Percentiles rank a stretch among this genome's conserved stretches.
phyloP scores from a whole-genome alignment of 306 rosid genomes.

The Sicyos edulis region DNA sequence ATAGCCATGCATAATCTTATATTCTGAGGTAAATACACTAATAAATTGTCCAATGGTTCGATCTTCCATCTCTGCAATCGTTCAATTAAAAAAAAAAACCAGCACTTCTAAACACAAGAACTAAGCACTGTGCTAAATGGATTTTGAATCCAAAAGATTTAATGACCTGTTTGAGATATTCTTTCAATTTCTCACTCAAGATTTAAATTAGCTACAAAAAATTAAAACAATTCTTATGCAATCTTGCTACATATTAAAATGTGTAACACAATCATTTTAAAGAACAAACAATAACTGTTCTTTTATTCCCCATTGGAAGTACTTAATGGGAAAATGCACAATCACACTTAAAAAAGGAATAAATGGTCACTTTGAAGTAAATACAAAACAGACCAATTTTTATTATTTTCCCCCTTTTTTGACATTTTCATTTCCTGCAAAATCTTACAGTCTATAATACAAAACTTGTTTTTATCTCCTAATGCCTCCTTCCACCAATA shows the following conservation, averaged over 20 bases:
- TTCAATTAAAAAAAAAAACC: no score
- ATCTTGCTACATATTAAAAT: no score
- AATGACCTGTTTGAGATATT: neutral
- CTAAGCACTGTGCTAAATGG: no score
- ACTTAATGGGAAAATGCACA: no score
- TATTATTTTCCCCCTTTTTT: neutral
- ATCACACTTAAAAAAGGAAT: neutral
- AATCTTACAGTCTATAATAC: slow-evolving; percentile 32
- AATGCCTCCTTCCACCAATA: slow-evolving; percentile 37
- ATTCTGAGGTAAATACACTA: no score
- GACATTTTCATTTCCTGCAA: slow-evolving; percentile 18
- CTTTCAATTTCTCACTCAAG: neutral
- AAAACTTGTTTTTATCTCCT: slow-evolving; percentile 27
- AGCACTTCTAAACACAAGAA: no score
- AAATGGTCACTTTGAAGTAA: neutral
- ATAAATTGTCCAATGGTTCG: no score
- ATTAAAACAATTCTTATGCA: no score
- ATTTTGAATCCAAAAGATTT: no score
- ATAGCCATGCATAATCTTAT: no score
- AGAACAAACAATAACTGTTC: neutral
- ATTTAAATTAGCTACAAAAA: no score
- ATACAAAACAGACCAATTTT: neutral
- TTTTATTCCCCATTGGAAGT: neutral
- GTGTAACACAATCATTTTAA: neutral
- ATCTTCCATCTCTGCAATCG: no score